Conservation (phyloP, 257 asterid genomes). For the Orobanche coerulescens region DNA sequence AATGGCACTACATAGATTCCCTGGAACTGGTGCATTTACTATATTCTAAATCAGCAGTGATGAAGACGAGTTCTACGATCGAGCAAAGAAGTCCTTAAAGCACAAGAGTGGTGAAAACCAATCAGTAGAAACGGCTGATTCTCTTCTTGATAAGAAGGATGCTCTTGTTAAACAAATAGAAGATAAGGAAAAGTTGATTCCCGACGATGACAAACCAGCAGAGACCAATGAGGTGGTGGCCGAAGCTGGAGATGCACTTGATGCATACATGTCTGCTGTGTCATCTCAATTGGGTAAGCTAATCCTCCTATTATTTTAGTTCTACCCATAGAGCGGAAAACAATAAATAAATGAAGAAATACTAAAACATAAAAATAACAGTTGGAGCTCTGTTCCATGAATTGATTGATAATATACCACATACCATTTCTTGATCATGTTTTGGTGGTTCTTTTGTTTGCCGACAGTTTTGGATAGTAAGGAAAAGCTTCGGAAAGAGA, state of each 20-base stretch:
- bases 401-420: conserved; percentile 11
- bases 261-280: conserved; percentile 84
- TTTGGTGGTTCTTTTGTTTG: conserved; percentile 22
- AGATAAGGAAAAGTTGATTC: conserved; percentile 49
- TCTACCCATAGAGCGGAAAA: too few relatives aligned
- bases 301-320: conserved; percentile 13
- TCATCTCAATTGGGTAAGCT: conserved; percentile 84
- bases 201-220: conserved; percentile 39
- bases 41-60: conserved; percentile 46
- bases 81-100: conserved; percentile 61
- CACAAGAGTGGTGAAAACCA: conserved; percentile 53
- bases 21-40: conserved; percentile 21
- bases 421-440: conserved; percentile 8
- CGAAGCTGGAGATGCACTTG: conserved; percentile 88
- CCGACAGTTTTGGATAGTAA: conserved; percentile 56
- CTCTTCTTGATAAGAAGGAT: conserved; percentile 92
- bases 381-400: conserved; percentile 1
- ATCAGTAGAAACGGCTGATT: conserved; percentile 89
- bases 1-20: too few relatives aligned
- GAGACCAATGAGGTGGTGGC: conserved; percentile 32
- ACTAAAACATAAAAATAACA: not conserved
- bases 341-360: too few relatives aligned
- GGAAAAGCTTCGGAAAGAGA: conserved; percentile 51
- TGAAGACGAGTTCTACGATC: conserved; percentile 92
- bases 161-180: conserved; percentile 53